A percentile compares a stretch with the other conserved stretches of the same genome.
Evolutionary conservation across 108 stramenopile species (phyloP).

Genomic region (Discostella stelligeroides): DNA sequence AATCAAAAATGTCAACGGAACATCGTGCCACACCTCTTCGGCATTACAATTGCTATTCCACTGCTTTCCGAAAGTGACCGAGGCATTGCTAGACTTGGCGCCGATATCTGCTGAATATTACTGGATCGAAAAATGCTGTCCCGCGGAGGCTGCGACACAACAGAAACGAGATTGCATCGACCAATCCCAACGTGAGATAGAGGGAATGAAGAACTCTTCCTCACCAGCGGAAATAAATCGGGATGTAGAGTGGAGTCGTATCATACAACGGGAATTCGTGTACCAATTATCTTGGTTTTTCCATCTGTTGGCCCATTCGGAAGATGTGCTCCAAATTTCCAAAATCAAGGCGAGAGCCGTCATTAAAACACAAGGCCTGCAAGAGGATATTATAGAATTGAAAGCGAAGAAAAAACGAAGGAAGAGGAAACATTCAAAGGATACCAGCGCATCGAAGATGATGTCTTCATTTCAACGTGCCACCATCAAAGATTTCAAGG

Average conservation of each 20-base stretch:
- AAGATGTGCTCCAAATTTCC: slow-evolving; percentile 4
- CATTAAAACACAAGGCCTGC: neutral
- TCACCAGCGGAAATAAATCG: too few species aligned
- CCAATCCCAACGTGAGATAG: neutral
- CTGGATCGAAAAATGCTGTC: neutral
- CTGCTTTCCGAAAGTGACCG: slow-evolving; percentile 8
- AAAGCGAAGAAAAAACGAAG: neutral
- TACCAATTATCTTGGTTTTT: slow-evolving; percentile 40
- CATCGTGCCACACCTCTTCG: slow-evolving; percentile 31
- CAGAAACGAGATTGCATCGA: neutral
- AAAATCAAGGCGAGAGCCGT: neutral
- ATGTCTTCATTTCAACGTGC: neutral
- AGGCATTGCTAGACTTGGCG: slow-evolving; percentile 3
- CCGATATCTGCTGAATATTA: neutral
- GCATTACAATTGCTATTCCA: slow-evolving; percentile 29
- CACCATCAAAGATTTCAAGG: slow-evolving; percentile 30
- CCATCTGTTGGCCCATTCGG: slow-evolving; percentile 19
- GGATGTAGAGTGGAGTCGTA: too few species aligned
- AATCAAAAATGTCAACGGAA: slow-evolving; percentile 19
- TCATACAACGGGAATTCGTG: slow-evolving; percentile 19
- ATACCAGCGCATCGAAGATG: neutral
- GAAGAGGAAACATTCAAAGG: neutral
- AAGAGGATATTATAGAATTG: neutral
- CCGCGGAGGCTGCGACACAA: neutral
- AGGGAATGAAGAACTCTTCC: too few species aligned